These are phyloP conservation scores for Suillus occidentalis DNA, from an alignment of 768 basidiomycete species.

Conservation along the genomic window DNA sequence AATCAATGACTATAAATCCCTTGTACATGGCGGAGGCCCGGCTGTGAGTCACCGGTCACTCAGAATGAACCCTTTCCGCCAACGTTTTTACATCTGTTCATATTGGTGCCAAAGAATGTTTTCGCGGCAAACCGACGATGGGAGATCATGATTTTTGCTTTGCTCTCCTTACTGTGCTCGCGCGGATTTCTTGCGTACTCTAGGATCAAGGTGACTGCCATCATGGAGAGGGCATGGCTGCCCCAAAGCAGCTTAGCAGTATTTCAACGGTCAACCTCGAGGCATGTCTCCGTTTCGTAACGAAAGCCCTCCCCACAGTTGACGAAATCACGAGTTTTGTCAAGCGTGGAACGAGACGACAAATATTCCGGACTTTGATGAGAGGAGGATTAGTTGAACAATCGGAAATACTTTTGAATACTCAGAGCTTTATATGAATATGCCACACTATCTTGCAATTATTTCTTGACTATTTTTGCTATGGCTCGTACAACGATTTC, in stretches of 20 bases:
- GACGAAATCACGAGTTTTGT: constrained; percentile 17
- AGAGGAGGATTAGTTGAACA: not conserved
- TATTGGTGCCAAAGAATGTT: constrained; percentile 32
- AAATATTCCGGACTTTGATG: not conserved
- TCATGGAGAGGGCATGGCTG: constrained; percentile 18
- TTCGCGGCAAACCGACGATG: constrained; percentile 25
- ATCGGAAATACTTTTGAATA: not conserved
- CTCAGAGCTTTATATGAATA: not conserved
- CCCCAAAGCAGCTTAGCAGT: constrained; percentile 7
- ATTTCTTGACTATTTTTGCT: not conserved
- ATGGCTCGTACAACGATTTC: not conserved
- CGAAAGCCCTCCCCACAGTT: constrained; percentile 16
- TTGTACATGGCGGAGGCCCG: not conserved
- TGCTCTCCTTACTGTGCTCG: constrained; percentile 30
- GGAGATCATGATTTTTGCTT: constrained; percentile 29
- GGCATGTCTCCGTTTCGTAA: not conserved
- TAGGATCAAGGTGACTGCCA: constrained; percentile 21
- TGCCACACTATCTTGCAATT: not conserved
- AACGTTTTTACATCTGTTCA: constrained; percentile 14
- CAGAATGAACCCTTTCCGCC: not conserved
- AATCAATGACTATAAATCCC: not conserved
- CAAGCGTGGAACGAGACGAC: not conserved
- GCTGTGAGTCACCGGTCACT: not conserved
- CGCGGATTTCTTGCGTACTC: constrained; percentile 26
- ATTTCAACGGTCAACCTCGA: not conserved